Conservation (phyloP, 768 basidiomycete species). For the Gloeophyllum trabeum region DNA sequence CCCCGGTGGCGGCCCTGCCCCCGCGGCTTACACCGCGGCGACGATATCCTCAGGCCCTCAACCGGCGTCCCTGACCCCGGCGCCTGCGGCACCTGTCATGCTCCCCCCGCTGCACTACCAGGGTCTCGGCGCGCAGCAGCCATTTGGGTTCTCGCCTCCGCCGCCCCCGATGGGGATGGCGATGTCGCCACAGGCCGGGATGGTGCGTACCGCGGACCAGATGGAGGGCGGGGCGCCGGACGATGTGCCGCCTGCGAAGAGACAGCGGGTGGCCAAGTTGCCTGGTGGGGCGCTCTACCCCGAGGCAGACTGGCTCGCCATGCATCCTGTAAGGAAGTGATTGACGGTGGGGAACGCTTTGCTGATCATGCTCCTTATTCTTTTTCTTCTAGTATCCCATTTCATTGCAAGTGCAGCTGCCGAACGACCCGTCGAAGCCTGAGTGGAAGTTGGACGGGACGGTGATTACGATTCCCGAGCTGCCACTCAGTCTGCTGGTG, state of each 20-base stretch:
- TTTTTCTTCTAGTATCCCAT: constrained; percentile 58
- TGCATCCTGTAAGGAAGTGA: constrained; percentile 63
- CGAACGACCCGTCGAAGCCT: constrained; percentile 69
- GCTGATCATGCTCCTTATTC: neutral
- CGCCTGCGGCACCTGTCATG: constrained; percentile 60
- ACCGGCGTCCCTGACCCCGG: constrained; percentile 62
- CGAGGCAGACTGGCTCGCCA: constrained; percentile 81
- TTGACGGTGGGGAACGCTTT: neutral
- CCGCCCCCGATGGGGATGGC: constrained; percentile 22
- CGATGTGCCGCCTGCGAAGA: constrained; percentile 73
- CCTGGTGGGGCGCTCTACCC: constrained; percentile 79
- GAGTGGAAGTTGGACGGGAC: constrained; percentile 91
- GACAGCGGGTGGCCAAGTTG: constrained; percentile 77
- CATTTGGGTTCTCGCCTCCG: constrained; percentile 71
- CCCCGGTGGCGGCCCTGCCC: constrained; percentile 24
- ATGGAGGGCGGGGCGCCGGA: constrained; percentile 54
- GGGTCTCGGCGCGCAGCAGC: constrained; percentile 63
- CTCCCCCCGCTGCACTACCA: constrained; percentile 80
- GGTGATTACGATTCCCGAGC: constrained; percentile 64
- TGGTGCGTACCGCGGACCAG: constrained; percentile 72
- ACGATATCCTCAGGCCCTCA: constrained; percentile 89
- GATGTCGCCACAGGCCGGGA: constrained; percentile 37
- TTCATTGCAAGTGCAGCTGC: constrained; percentile 75
- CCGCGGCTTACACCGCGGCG: constrained; percentile 63
- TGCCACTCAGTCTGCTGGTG: constrained; percentile 77